Base-by-base conservation (phyloP, 108 stramenopile genomes). In the Licmophora abbreviata region DNA sequence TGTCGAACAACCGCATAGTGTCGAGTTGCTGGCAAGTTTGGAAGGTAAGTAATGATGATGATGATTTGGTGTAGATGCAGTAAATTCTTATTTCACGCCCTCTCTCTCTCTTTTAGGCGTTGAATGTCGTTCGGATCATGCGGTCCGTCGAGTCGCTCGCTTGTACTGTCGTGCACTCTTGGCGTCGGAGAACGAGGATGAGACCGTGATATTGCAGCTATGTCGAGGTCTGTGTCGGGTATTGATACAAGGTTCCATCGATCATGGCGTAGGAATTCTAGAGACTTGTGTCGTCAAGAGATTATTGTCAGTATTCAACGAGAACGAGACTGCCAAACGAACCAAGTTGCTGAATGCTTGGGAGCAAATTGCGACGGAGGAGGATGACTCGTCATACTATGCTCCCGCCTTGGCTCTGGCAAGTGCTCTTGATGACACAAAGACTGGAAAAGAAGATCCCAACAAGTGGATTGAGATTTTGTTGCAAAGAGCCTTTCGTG, bases 401-500 rank as follows among this genome's bases (percentile, higher is more conserved):
- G 38, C 38, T 40, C 20, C 38, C 20, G 38, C 38, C 20, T 20
- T 40, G 15, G 38, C 38, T 23, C 23, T 66, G 9, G 52, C 56
- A 4, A 43, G 66, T 31, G 44, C 56, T 3, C n/a, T 21, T 8
- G 61, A 69, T n/a, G n/a, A n/a, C 38, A 40, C 38, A 15, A 20
- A 40, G 20, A 20, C 15, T 18, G 38, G 20, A 9, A 12, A 35
- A 4, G 4, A 40, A 40, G 5, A 15, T 4, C 36, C 31, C 14
- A 23, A 18, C 14, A 24, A 3, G 26, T 21, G 44, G 24, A 14
- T 46, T 21, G 44, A 46, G 21, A 3, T 26, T n/a, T 46, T 46
- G 22, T 3, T 46, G 21, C 18, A 46, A 25, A 21, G 26, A 25
- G 3, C 44, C n/a, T 21, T 46, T 7, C 24, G 21, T n/a, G n/a